These are phyloP conservation scores for Skeletonema costatum DNA, from an alignment of 108 stramenopile genomes.

Conservation along the genomic window DNA sequence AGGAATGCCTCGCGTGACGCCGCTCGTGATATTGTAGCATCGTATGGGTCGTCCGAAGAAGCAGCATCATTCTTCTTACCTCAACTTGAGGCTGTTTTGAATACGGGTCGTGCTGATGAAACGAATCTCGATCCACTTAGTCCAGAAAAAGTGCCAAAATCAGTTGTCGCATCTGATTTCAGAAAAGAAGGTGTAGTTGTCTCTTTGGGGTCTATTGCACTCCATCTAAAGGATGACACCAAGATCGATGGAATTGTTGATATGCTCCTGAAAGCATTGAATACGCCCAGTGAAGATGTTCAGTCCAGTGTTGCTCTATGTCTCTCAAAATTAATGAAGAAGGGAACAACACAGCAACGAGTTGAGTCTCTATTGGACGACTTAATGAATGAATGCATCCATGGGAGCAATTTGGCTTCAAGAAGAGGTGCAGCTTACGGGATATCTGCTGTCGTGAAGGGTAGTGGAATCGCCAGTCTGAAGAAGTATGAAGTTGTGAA, in stretches of 20 bases:
- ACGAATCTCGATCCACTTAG: constrained; percentile 53
- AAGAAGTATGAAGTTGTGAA: constrained; percentile 93
- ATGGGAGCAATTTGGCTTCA: constrained; percentile 63
- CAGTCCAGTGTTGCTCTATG: constrained; percentile 84
- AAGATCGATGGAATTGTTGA: constrained; percentile 84
- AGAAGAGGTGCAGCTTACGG: constrained; percentile 96
- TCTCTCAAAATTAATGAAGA: constrained; percentile 87
- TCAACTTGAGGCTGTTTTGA: constrained; percentile 75
- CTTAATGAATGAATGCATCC: constrained; percentile 67
- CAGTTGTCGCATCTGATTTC: constrained; percentile 64
- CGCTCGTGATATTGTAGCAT: constrained; percentile 74
- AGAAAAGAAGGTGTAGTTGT: constrained; percentile 92
- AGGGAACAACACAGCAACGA: constrained; percentile 76
- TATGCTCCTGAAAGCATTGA: constrained; percentile 75
- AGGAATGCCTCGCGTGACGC: constrained; percentile 70
- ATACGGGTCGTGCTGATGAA: constrained; percentile 64
- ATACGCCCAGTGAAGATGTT: constrained; percentile 86
- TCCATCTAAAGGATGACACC: constrained; percentile 77
- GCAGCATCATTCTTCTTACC: constrained; percentile 83
- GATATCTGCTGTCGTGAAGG: constrained; percentile 97
- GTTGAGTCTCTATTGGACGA: constrained; percentile 66
- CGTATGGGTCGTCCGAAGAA: constrained; percentile 72
- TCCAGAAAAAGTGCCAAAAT: constrained; percentile 58
- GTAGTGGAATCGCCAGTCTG: constrained; percentile 93
- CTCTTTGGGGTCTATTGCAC: constrained; percentile 83